A percentile compares a stretch with the other conserved stretches of the same genome.
These are phyloP conservation scores for Claviceps maximensis DNA, from an alignment of 2,329 filamentous ascomycete genomes.

Conservation along the genomic window DNA sequence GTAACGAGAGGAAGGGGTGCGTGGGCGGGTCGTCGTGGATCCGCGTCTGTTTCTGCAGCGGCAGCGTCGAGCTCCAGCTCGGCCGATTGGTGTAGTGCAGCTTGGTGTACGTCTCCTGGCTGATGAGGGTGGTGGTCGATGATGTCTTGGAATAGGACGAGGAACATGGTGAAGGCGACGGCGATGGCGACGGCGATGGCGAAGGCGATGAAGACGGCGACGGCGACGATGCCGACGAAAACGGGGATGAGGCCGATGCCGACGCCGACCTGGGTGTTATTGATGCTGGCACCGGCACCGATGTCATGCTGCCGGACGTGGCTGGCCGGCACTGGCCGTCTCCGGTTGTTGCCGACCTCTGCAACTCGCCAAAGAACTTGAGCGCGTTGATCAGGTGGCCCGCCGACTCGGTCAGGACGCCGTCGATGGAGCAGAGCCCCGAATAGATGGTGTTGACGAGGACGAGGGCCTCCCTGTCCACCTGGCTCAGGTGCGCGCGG, in stretches of 20 bases:
- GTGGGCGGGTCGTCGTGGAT: not conserved
- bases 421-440: not conserved
- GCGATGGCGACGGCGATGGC: not conserved
- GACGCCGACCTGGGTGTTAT: no score
- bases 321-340: not conserved
- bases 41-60: not conserved
- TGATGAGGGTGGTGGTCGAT: not conserved
- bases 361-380: not conserved
- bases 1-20: not conserved
- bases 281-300: no score
- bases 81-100: not conserved
- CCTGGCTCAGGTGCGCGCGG: not conserved
- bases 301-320: no score
- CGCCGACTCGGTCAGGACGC: not conserved
- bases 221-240: no score
- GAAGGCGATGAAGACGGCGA: no score
- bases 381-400: not conserved
- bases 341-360: not conserved
- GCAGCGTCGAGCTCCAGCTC: not conserved
- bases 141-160: not conserved
- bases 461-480: not conserved
- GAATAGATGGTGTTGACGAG: not conserved
- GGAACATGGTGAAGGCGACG: no score
- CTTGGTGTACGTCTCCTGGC: not conserved
- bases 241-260: no score